Evolutionary conservation across 768 basidiomycete genomes (phyloP), one percentile per base, ranked within the genome.

Genomic region (Udeniomyces megalosporus): DNA sequence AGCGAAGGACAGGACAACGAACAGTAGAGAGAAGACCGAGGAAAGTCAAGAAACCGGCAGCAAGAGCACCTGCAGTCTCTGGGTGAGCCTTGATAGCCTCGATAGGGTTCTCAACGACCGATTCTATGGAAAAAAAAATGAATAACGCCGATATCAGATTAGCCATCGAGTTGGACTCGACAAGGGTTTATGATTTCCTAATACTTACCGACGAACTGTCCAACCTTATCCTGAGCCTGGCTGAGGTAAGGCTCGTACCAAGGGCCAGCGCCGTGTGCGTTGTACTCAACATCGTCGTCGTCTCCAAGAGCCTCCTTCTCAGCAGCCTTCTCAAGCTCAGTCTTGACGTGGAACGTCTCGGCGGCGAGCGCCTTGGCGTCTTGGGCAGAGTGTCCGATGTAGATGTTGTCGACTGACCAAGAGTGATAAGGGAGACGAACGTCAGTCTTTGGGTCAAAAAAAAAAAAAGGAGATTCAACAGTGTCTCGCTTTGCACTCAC

Each of bases 291-390:
- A 3, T 74, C 77, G 1, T 78, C 77, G n/a, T 75, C 73, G 49
- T 71, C 70, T 17, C 70, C 68, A 47, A 73, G 68, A 0, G 67
- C 69, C 50, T 78, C 78, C 58, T 71, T 66, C 64, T 68, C 67
- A n/a, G 64, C 69, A 20, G 65, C 70, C 29, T 63, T 65, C 66
- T 72, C 70, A 45, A 74, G 73, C 75, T 96, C 93, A 72, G 86
- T 84, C 83, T 96, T 97, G 75, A 93, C 73, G 68, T 82, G 81
- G 76, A 86, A 99, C n/a, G 90, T 88, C 76, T 92, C 88, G 17
- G 77, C 75, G 60, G 90, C 88, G 68, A 99, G 75, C 12, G 77
- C 75, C 74, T 86, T 82, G 66, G 95, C 95, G 64, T 93, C 89
- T 44, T 82, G 81, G 62, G 82, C 71, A 22, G 90, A 92, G 78